These are phyloP conservation scores for Dactylonectria estremocensis DNA, from an alignment of 2,329 filamentous ascomycete species.

Conservation along the genomic window DNA sequence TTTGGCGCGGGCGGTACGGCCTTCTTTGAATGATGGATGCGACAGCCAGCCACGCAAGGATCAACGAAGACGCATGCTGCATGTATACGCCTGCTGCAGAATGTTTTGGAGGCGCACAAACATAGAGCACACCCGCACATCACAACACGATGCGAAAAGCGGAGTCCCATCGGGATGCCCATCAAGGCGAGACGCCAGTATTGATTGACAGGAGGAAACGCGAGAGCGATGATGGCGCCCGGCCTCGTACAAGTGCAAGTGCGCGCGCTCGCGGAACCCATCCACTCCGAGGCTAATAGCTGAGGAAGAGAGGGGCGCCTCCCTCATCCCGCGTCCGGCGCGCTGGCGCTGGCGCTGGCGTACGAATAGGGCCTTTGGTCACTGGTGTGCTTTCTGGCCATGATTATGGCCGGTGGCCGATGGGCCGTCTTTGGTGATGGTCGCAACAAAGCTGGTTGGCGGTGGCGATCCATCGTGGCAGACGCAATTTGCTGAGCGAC, in stretches of 20 bases:
- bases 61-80: neutral
- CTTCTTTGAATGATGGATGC: neutral
- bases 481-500: constrained; percentile 13
- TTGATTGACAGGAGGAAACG: neutral
- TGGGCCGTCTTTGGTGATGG: too few relatives aligned
- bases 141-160: neutral
- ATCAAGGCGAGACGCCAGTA: neutral
- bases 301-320: constrained; percentile 13
- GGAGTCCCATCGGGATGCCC: neutral
- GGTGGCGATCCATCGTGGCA: constrained; percentile 15
- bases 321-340: constrained; percentile 15
- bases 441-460: neutral
- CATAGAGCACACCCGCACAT: neutral
- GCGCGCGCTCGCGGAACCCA: constrained; percentile 25
- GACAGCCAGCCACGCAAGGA: neutral
- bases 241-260: constrained; percentile 3
- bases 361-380: neutral
- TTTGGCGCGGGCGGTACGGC: neutral
- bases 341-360: constrained; percentile 17
- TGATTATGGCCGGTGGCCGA: too few relatives aligned
- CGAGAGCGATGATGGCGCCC: neutral
- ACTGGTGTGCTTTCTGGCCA: neutral
- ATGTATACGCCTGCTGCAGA: too few relatives aligned
- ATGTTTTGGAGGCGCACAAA: neutral
- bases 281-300: constrained; percentile 21